These are phyloP conservation scores for Nicotiana paniculata DNA, from an alignment of 257 asterid species.

Conservation along the genomic window DNA sequence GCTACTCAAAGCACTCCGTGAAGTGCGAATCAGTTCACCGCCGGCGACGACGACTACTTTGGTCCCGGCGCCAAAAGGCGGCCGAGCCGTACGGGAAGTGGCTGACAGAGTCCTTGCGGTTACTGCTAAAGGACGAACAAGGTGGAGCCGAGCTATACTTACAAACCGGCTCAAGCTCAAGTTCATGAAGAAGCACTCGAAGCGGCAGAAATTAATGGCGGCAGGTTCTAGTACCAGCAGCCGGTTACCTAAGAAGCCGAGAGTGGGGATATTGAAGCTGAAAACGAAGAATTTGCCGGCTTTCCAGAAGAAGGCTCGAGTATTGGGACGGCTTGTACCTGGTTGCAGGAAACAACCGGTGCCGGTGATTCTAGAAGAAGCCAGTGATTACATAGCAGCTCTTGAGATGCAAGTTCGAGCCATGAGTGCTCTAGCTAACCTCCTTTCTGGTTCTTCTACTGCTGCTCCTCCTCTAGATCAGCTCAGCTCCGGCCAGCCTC, in stretches of 20 bases:
- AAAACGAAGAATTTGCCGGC: conserved; percentile 70
- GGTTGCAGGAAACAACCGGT: conserved; percentile 87
- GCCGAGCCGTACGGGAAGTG: conserved; percentile 55
- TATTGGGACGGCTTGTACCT: conserved; percentile 70
- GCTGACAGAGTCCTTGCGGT: conserved; percentile 73
- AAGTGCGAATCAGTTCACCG: conserved; percentile 32
- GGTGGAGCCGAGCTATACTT: conserved; percentile 94
- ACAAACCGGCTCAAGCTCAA: conserved; percentile 63
- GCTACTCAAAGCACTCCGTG: conserved; percentile 78
- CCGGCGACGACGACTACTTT: conserved; percentile 11
- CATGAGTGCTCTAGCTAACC: conserved; percentile 76
- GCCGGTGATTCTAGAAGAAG: conserved; percentile 85
- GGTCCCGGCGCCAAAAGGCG: conserved; percentile 34
- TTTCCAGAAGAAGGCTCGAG: conserved; percentile 64
- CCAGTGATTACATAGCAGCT: conserved; percentile 84
- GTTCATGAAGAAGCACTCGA: conserved; percentile 60
- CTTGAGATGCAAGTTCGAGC: conserved; percentile 97
- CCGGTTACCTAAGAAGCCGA: conserved; percentile 56
- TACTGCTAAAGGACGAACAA: conserved; percentile 72
- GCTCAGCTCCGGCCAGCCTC: conserved; percentile 32
- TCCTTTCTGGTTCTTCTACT: conserved; percentile 52
- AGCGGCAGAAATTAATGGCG: conserved; percentile 38
- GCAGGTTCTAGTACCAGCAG: conserved; percentile 39
- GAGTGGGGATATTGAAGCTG: conserved; percentile 51
- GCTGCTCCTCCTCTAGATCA: conserved; percentile 28